These are phyloP conservation scores for Scleroderma bovista DNA, from an alignment of 768 basidiomycete genomes.

Conservation along the genomic window DNA sequence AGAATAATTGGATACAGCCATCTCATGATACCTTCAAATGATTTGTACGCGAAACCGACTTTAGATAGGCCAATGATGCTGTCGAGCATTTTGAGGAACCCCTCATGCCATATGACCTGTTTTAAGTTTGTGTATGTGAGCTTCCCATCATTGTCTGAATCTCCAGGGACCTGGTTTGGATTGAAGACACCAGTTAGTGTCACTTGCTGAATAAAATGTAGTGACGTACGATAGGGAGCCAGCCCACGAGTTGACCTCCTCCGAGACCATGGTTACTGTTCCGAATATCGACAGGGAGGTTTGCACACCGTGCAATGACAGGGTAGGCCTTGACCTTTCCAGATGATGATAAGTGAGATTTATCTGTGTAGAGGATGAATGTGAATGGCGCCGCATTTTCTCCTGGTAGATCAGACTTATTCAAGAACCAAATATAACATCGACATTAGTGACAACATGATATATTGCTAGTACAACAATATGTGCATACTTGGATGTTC, in stretches of 20 bases:
- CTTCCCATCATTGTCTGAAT: conserved; percentile 21
- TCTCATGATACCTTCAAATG: conserved; percentile 25
- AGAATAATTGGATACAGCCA: conserved; percentile 32
- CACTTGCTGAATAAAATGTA: too few species aligned
- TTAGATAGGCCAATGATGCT: conserved; percentile 14
- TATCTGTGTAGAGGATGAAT: conserved; percentile 38
- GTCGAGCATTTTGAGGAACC: conserved; percentile 26
- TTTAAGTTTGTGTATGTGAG: conserved; percentile 27
- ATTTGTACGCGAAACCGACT: conserved; percentile 18
- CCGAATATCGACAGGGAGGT: conserved; percentile 28
- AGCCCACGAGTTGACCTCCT: conserved; percentile 32
- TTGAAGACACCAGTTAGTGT: too few species aligned
- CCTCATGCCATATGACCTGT: conserved; percentile 31
- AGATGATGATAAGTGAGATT: conserved; percentile 32
- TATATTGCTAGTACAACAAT: too few species aligned
- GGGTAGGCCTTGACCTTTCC: conserved; percentile 35
- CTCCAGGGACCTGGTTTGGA: neutral
- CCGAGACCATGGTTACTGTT: conserved; percentile 32
- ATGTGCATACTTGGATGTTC: conserved; percentile 23
- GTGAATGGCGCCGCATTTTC: conserved; percentile 19
- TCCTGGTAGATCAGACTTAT: too few species aligned
- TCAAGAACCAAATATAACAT: too few species aligned
- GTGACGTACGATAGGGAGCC: conserved; percentile 31
- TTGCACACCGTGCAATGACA: conserved; percentile 28
- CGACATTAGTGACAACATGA: too few species aligned